Conservation (phyloP, 1,284 basidiomycete species). For the Chiua sp. region DNA sequence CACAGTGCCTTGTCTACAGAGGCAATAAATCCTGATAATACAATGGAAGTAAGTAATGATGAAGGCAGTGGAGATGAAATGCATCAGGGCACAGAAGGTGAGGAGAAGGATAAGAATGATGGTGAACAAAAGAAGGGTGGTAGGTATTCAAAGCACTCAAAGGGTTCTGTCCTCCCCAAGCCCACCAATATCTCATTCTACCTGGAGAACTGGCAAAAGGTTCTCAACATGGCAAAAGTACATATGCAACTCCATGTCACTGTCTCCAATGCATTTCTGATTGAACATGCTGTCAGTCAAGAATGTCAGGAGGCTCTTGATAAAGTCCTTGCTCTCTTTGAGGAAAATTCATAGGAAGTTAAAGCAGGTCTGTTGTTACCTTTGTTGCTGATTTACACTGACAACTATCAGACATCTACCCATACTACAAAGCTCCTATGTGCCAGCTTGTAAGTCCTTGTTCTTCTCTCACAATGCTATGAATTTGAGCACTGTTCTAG, state of each 20-base stretch:
- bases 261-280: not conserved
- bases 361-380: not conserved
- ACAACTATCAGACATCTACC: too few relatives aligned
- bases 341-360: not conserved
- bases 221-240: slow-evolving; percentile 1
- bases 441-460: too few relatives aligned
- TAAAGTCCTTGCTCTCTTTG: not conserved
- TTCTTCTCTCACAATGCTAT: too few relatives aligned
- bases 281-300: not conserved
- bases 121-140: too few relatives aligned
- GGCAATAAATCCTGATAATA: too few relatives aligned
- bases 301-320: not conserved
- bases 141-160: slow-evolving; percentile 3
- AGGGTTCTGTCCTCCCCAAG: not conserved
- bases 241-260: slow-evolving; percentile 3
- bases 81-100: too few relatives aligned
- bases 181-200: slow-evolving; percentile 2
- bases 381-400: too few relatives aligned
- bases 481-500: not conserved
- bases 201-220: slow-evolving; percentile 1
- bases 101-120: too few relatives aligned
- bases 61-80: too few relatives aligned
- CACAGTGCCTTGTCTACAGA: not conserved
- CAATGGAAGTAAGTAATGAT: too few relatives aligned
- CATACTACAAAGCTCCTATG: too few relatives aligned